Conservation (phyloP, 257 asterid species). For the Solanum lignicaule region DNA sequence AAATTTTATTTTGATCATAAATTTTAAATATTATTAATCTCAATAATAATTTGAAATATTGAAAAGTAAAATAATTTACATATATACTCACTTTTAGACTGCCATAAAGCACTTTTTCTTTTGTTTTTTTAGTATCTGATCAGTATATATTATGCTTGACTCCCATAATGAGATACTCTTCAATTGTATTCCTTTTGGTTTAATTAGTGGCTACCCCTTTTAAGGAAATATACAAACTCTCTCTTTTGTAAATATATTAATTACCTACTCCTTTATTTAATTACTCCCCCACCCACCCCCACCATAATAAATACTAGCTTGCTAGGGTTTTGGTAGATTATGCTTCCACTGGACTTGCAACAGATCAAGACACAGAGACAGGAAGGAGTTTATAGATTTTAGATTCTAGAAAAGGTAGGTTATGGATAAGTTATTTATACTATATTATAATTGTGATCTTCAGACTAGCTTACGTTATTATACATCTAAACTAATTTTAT, state of each 20-base stretch:
- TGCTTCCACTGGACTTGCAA: background rate
- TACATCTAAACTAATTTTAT: background rate
- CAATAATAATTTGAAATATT: too few relatives aligned
- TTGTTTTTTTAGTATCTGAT: background rate
- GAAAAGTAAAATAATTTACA: background rate
- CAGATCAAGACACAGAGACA: background rate
- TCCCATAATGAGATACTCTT: conserved; percentile 2
- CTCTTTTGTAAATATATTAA: background rate
- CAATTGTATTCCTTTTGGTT: conserved; percentile 9
- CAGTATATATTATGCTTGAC: background rate
- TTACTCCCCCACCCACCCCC: background rate
- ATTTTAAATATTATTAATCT: background rate
- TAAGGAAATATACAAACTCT: background rate
- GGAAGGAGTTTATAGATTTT: background rate
- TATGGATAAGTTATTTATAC: background rate
- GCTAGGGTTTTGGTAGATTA: background rate
- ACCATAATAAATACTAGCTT: background rate
- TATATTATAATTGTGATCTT: background rate
- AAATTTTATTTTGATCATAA: background rate
- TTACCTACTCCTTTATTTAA: background rate
- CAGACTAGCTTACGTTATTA: background rate
- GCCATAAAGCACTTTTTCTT: background rate
- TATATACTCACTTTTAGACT: background rate
- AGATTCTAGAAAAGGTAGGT: background rate
- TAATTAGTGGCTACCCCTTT: background rate